A percentile compares a stretch with the other conserved stretches of the same genome.
Evolutionary conservation across 1,284 basidiomycete genomes (phyloP).

Genomic region (Coniferiporia sulphurascens): DNA sequence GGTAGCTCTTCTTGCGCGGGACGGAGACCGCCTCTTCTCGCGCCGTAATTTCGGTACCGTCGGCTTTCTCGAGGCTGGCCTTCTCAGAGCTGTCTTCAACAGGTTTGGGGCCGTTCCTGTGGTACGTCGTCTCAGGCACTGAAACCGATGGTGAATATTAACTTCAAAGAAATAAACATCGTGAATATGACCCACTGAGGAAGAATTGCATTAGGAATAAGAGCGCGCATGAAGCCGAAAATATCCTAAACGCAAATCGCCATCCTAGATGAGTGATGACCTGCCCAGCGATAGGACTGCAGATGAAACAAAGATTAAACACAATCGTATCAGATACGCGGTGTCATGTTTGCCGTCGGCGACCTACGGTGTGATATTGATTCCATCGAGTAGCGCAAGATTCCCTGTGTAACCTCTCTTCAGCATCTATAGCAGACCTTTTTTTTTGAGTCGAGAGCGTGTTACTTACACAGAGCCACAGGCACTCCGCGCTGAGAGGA

Average conservation of each 20-base stretch:
- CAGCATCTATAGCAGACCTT: not conserved
- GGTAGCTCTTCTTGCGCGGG: conserved; percentile 15
- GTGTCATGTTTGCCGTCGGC: not conserved
- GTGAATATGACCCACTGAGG: conserved; percentile 9
- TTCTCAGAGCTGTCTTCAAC: not conserved
- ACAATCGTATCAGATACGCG: too few species aligned
- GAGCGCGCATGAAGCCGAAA: conserved; percentile 19
- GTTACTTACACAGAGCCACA: conserved; percentile 18
- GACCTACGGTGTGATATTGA: conserved; percentile 23
- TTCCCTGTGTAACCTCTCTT: conserved; percentile 19
- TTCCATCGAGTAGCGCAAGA: conserved; percentile 22
- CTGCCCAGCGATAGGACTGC: conserved; percentile 22
- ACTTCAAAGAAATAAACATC: not conserved
- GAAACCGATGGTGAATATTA: not conserved
- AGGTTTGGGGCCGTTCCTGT: not conserved
- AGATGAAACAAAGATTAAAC: too few species aligned
- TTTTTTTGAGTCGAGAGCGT: not conserved
- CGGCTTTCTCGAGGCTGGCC: not conserved
- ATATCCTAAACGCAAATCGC: conserved; percentile 23
- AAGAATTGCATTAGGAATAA: conserved; percentile 21
- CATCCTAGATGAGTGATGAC: conserved; percentile 22
- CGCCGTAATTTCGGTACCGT: not conserved
- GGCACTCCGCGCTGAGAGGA: conserved; percentile 17
- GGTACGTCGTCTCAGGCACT: conserved; percentile 20
- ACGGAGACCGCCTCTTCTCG: not conserved